phyloP scores from a whole-genome alignment of 371 early-diverging fungal genomes.

The Synchytrium microbalum region DNA sequence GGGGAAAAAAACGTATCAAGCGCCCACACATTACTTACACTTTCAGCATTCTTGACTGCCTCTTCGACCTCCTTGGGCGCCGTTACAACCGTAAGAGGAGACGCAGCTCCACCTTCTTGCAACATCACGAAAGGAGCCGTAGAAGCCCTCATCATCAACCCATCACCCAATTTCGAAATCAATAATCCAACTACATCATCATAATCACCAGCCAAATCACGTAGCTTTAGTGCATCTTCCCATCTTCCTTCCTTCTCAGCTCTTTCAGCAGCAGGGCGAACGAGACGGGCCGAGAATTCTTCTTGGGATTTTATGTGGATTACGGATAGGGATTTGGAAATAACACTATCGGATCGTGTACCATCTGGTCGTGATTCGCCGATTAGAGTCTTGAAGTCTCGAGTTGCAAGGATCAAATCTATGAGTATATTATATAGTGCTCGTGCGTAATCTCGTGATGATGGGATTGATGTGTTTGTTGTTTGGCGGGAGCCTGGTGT shows the following conservation, averaged over 20 bases:
- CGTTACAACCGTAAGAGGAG: not conserved
- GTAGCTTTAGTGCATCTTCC: conserved; percentile 65
- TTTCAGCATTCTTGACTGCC: not conserved
- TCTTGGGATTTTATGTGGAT: conserved; percentile 42
- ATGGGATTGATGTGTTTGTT: not conserved
- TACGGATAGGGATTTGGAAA: conserved; percentile 54
- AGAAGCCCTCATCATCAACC: conserved; percentile 6
- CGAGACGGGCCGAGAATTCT: conserved; percentile 52
- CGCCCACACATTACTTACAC: not conserved
- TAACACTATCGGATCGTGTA: conserved; percentile 39
- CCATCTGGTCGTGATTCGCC: conserved; percentile 24
- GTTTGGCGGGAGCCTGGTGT: not conserved
- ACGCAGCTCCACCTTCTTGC: not conserved
- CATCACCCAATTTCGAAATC: conserved; percentile 67
- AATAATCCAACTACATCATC: conserved; percentile 68
- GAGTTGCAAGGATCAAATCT: conserved; percentile 1
- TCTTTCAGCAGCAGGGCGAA: conserved; percentile 58
- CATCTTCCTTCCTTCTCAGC: conserved; percentile 58
- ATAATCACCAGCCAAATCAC: conserved; percentile 66
- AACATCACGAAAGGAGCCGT: not conserved
- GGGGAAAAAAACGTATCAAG: too few species aligned
- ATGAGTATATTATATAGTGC: not conserved
- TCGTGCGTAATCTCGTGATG: not conserved
- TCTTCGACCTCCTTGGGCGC: not conserved
- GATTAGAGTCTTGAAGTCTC: conserved; percentile 11